Evolutionary conservation across 768 basidiomycete species (phyloP).

Genomic region (Coprinopsis sp.): DNA sequence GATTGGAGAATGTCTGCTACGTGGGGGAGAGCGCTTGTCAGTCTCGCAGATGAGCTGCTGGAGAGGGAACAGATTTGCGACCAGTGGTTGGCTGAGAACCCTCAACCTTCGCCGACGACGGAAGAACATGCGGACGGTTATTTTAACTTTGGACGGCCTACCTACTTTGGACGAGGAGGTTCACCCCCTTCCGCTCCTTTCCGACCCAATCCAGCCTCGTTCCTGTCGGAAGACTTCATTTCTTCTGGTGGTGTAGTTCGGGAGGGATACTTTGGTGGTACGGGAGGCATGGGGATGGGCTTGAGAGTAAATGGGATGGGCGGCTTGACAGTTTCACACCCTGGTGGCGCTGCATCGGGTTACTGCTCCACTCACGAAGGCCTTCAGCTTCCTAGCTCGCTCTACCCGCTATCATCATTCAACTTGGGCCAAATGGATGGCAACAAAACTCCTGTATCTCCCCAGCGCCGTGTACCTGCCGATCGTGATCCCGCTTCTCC

Average conservation of each 20-base stretch:
- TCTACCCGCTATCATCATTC: no score
- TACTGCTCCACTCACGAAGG: not conserved
- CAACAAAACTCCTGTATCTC: no score
- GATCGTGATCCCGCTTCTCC: no score
- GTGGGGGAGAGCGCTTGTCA: constrained; percentile 63
- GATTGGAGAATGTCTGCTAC: constrained; percentile 68
- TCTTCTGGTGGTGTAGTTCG: not conserved
- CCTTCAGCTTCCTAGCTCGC: not conserved
- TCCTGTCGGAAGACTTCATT: constrained; percentile 6
- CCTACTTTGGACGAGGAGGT: not conserved
- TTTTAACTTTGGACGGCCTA: not conserved
- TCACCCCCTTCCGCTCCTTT: not conserved
- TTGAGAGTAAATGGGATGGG: constrained; percentile 5
- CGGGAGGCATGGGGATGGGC: constrained; percentile 10
- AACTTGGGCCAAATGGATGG: no score
- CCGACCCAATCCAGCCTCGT: constrained; percentile 8
- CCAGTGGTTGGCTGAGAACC: constrained; percentile 13
- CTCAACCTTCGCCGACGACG: constrained; percentile 6
- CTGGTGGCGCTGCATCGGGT: not conserved
- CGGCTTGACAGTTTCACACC: not conserved
- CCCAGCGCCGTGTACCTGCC: no score
- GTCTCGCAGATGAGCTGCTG: constrained; percentile 51
- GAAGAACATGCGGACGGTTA: constrained; percentile 13
- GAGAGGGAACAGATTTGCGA: constrained; percentile 19
- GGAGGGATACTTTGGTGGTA: constrained; percentile 8